phyloP scores from a whole-genome alignment of 1,284 basidiomycete species.

The Xerocomus alliaceus region DNA sequence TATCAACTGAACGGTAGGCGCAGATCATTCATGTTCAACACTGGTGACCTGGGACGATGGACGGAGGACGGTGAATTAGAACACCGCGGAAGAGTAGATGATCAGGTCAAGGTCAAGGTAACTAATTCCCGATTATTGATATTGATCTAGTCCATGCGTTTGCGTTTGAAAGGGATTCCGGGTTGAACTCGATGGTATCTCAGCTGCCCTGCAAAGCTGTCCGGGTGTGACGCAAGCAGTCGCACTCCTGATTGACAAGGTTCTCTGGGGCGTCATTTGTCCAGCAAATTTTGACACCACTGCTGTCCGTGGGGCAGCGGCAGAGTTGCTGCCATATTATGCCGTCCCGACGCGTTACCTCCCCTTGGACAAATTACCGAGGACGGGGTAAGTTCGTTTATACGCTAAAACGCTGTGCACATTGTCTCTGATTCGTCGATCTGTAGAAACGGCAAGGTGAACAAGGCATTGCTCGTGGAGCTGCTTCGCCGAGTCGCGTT shows the following conservation, averaged over 20 bases:
- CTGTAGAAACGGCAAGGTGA: not conserved
- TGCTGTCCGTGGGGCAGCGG: not conserved
- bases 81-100: conserved; percentile 1
- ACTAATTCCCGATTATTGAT: not conserved
- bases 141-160: too few species aligned
- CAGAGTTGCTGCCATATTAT: not conserved
- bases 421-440: not conserved
- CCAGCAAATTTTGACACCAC: not conserved
- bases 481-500: not conserved
- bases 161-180: conserved; percentile 1
- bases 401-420: not conserved
- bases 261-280: conserved; percentile 1
- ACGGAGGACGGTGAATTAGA: not conserved
- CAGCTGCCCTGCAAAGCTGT: not conserved
- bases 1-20: not conserved
- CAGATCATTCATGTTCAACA: conserved; percentile 2
- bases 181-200: not conserved
- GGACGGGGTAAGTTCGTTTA: not conserved
- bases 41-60: conserved; percentile 1
- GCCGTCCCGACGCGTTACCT: not conserved
- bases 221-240: not conserved
- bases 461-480: not conserved
- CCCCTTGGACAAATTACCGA: not conserved
- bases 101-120: not conserved
- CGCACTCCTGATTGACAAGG: not conserved